These are phyloP conservation scores for Orbilia oligospora DNA, from an alignment of 2,329 filamentous ascomycete species.

Conservation along the genomic window DNA sequence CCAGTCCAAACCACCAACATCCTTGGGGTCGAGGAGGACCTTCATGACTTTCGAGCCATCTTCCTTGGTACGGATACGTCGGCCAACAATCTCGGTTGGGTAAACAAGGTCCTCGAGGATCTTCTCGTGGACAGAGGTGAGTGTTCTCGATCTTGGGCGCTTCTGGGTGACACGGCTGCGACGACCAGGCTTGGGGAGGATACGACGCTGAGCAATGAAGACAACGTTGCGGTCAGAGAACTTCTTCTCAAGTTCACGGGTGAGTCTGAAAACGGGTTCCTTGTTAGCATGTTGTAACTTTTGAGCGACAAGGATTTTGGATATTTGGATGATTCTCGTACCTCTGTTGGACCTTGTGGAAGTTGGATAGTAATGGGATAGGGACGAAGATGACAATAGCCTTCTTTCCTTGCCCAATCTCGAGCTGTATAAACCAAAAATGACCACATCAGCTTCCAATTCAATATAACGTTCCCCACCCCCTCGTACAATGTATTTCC, in stretches of 20 bases:
- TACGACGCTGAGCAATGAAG: slow-evolving; percentile 98
- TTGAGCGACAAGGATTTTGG: not conserved
- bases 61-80: slow-evolving; percentile 98
- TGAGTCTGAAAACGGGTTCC: slow-evolving; percentile 76
- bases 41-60: slow-evolving; percentile 98
- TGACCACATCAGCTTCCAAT: slow-evolving; percentile 61
- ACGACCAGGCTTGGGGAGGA: slow-evolving; percentile 95
- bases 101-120: slow-evolving; percentile 98
- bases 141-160: slow-evolving; percentile 96
- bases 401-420: slow-evolving; percentile 99
- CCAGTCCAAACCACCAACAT: slow-evolving; percentile 99
- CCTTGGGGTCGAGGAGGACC: slow-evolving; percentile 99
- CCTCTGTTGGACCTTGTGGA: slow-evolving; percentile 99
- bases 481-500: slow-evolving; percentile 11
- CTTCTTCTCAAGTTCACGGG: slow-evolving; percentile 99
- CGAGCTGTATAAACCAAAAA: slow-evolving; percentile 78
- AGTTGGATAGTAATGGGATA: slow-evolving; percentile 96
- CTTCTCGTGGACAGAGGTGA: slow-evolving; percentile 98
- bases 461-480: slow-evolving; percentile 60
- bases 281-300: slow-evolving; percentile 11
- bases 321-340: slow-evolving; percentile 74
- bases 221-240: slow-evolving; percentile 99
- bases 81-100: slow-evolving; percentile 99
- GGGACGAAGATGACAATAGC: slow-evolving; percentile 99
- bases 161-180: slow-evolving; percentile 98